phyloP scores from a whole-genome alignment of 2,329 filamentous ascomycete species.

The Aspergillus piperis region DNA sequence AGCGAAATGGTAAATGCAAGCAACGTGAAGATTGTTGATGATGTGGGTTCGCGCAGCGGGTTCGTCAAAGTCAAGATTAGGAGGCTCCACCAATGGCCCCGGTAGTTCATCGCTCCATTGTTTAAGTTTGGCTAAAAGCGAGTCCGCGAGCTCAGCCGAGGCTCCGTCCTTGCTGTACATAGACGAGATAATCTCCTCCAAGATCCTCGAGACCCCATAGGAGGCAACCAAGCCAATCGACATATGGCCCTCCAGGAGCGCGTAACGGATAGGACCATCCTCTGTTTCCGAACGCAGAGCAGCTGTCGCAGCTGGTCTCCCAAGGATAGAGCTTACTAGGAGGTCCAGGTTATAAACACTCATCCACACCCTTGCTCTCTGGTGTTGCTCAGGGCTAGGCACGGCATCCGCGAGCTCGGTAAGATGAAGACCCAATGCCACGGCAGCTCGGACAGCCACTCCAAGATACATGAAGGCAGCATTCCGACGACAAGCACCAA shows the following conservation, averaged over 20 bases:
- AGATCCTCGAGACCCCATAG: slow-evolving; percentile 46
- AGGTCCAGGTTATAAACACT: slow-evolving; percentile 53
- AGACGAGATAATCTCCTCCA: slow-evolving; percentile 48
- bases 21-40: slow-evolving; percentile 56
- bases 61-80: slow-evolving; percentile 20
- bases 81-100: slow-evolving; percentile 28
- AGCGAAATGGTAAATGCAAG: slow-evolving; percentile 61
- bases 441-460: slow-evolving; percentile 59
- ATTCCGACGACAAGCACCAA: slow-evolving; percentile 60
- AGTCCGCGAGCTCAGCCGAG: slow-evolving; percentile 39
- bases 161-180: slow-evolving; percentile 45
- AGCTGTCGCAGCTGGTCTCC: slow-evolving; percentile 41
- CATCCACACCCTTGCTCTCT: slow-evolving; percentile 48
- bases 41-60: slow-evolving; percentile 36
- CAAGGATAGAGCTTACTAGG: slow-evolving; percentile 52
- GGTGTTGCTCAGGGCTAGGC: neutral
- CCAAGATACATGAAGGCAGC: slow-evolving; percentile 66
- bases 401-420: slow-evolving; percentile 16
- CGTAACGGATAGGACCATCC: slow-evolving; percentile 23
- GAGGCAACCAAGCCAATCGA: slow-evolving; percentile 42
- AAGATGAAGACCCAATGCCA: slow-evolving; percentile 60
- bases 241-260: slow-evolving; percentile 24
- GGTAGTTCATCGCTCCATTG: slow-evolving; percentile 52
- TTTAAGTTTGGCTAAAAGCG: slow-evolving; percentile 46
- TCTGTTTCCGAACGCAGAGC: slow-evolving; percentile 29